Evolutionary conservation across 805 yeast genomes (phyloP), one percentile per base, ranked within the genome.

Genomic region (Kuraishia molischiana): DNA sequence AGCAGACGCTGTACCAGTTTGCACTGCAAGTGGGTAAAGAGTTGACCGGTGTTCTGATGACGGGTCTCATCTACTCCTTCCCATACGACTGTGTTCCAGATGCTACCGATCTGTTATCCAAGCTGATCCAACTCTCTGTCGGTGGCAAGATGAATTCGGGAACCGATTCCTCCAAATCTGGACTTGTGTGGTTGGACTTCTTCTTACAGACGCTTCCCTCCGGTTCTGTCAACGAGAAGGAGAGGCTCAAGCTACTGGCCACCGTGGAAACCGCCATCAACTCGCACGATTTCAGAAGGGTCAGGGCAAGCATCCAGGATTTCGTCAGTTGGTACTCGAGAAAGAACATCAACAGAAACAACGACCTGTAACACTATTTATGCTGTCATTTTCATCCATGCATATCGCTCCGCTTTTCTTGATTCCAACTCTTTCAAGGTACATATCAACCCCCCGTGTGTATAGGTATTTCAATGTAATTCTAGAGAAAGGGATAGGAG

Each of bases 241-340:
- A 90, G 58, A 67, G 79, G 44, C 59, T 66, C 32, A 83, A 82
- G 52, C 64, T 87, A 43, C 50, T 79, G 24, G 62, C 63, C 6
- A 67, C 78, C 2, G 65, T 81, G 4, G 67, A 66, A n/a, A 64
- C 61, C 11, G 82, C 92, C 1, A 61, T 85, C 36, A 69, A 67
- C 28, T 74, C 79, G 19, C 79, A 74, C 49, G 89, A 86, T 56
- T 77, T 67, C 55, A 72, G 90, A 54, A 72, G 85, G 45, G 76
- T 85, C 19, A 72, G 95, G 49, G 64, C 76, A 3, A 69, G 83
- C 33, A 62, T 89, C 38, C 74, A 77, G 49, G 90, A 82, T 52
- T 90, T 89, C 53, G 75, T 85, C 29, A 75, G 69, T 38, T 84
- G 95, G 92, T 87, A 85, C 58, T 62, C 79, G 24, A 66, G 95